Base-by-base conservation (phyloP, 169 alveolate genomes). In the Plasmodium ovale region DNA sequence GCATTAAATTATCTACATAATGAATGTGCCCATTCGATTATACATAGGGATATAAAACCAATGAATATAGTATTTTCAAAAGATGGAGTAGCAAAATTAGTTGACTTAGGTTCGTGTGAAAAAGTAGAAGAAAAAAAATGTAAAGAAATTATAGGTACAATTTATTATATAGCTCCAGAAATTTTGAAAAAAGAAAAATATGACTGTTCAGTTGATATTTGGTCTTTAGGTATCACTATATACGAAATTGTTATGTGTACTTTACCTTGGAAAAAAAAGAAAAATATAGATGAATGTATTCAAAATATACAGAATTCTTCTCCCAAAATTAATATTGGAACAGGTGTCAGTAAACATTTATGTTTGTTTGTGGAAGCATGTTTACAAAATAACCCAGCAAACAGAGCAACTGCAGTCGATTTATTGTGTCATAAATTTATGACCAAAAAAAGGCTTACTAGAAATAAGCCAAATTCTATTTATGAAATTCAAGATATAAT, bases 221-320 rank as follows among this genome's bases (percentile, higher is more conserved):
- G 99, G 98, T 92, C 97, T 51, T 93, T 96, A 72, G 98, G 98
- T 42, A 96, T 98, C 44, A 96, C 97, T 92, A 92, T 97, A 39
- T 97, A 96, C 92, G 99, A 97, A 77, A 49, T 65, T 7, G 89
- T 71, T 35, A 59, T 58, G 72, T 58, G 88, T 42, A 29, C 73
- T 12, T 39, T 73, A 47, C 88, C 88, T 9, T 73, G 88, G 88
- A 73, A 44, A 33, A 64, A 65, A 64, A 73, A 73, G n/a, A 39
- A 73, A 73, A 33, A 35, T 27, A 51, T 73, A 12, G 62, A 73
- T 29, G 74, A 73, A 37, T 58, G 54, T 42, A 53, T 73, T 25
- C 7, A 60, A 39, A 64, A 37, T 19, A 73, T 73, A 29, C 47
- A 59, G 1, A 47, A 59, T 59, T 73, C 88, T 6, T 73, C 74